Conservation (phyloP, 805 yeast genomes). For the Ogataea dorogensis region DNA sequence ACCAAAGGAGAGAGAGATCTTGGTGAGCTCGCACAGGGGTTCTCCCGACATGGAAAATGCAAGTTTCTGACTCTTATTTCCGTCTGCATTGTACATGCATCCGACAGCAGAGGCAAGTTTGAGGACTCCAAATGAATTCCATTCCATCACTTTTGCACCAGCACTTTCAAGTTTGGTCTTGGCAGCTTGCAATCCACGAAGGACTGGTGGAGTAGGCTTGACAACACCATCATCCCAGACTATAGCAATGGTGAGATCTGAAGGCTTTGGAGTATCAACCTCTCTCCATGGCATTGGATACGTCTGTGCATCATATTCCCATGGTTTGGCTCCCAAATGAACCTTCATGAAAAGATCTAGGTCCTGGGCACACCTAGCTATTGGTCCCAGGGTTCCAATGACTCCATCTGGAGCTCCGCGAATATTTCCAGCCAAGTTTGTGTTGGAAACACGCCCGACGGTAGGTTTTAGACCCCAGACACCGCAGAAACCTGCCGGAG, state of each 20-base stretch:
- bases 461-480: slow-evolving; percentile 50
- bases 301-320: slow-evolving; percentile 50
- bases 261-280: slow-evolving; percentile 35
- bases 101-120: slow-evolving; percentile 54
- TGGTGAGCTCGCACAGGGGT: slow-evolving; percentile 56
- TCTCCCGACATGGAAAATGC: slow-evolving; percentile 60
- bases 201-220: slow-evolving; percentile 47
- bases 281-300: slow-evolving; percentile 52
- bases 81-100: slow-evolving; percentile 58
- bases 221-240: slow-evolving; percentile 48
- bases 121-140: slow-evolving; percentile 53
- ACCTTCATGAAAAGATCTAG: slow-evolving; percentile 48
- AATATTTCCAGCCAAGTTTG: slow-evolving; percentile 37
- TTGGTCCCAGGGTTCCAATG: slow-evolving; percentile 43
- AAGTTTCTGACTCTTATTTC: slow-evolving; percentile 49
- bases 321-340: slow-evolving; percentile 48
- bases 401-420: slow-evolving; percentile 48
- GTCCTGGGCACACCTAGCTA: slow-evolving; percentile 48
- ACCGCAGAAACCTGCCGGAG: slow-evolving; percentile 54
- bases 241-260: slow-evolving; percentile 45
- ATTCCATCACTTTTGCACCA: slow-evolving; percentile 52
- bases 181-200: slow-evolving; percentile 44
- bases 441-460: slow-evolving; percentile 45
- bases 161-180: slow-evolving; percentile 52
- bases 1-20: slow-evolving; percentile 52